phyloP scores from a whole-genome alignment of 345 rosid species.

The Durio zibethinus region DNA sequence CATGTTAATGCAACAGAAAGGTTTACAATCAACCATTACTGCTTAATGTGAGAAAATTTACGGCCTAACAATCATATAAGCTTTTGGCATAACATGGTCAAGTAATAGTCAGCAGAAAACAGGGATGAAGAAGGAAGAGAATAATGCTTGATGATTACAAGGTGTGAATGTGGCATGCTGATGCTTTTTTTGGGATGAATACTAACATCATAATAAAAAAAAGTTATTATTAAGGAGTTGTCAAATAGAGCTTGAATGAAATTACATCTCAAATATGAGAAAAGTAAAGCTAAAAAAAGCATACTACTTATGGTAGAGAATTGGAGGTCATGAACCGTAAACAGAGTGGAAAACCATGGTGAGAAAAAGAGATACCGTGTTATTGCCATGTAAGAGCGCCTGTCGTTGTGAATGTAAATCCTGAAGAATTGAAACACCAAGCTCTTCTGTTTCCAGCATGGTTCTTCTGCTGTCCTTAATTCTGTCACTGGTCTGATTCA shows the following conservation, averaged over 20 bases:
- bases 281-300: neutral
- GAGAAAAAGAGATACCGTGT: constrained; percentile 44
- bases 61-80: neutral
- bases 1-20: constrained; percentile 1
- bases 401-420: constrained; percentile 91
- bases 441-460: constrained; percentile 97
- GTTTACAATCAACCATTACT: neutral
- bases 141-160: neutral
- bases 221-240: neutral
- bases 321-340: neutral
- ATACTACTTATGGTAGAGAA: neutral
- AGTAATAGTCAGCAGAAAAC: neutral
- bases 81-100: neutral
- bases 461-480: constrained; percentile 81
- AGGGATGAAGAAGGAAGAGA: neutral
- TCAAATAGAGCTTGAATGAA: neutral
- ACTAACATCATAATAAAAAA: neutral
- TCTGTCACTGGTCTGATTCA: constrained; percentile 65
- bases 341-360: neutral
- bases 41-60: neutral
- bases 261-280: neutral
- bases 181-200: neutral
- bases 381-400: constrained; percentile 68
- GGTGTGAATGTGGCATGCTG: neutral
- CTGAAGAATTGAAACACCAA: constrained; percentile 94